A percentile compares a stretch with the other conserved stretches of the same genome.
Conservation (phyloP, 2,329 filamentous ascomycete species). For the Claviceps sp. region DNA sequence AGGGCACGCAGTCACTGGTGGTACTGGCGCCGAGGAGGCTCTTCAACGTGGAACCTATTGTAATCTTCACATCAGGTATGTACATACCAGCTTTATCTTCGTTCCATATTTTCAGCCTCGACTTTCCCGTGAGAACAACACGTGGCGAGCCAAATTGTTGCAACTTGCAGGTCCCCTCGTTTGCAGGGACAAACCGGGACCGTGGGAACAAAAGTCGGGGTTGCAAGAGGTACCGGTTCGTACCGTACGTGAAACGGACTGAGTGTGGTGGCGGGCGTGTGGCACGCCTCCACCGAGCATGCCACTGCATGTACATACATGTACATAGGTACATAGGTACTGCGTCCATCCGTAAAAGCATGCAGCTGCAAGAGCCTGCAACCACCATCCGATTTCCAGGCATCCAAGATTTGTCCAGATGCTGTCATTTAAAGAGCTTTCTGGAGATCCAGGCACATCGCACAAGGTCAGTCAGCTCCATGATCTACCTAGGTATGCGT, state of each 20-base stretch:
- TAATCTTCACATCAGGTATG: no score
- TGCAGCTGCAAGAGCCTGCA: background rate
- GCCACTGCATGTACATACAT: background rate
- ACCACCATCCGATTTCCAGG: no score
- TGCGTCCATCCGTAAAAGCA: background rate
- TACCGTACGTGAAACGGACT: background rate
- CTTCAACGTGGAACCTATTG: no score
- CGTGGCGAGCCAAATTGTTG: conserved; percentile 1
- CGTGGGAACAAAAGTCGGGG: background rate
- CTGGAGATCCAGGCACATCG: no score
- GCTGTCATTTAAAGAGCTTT: no score
- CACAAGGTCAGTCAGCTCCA: no score
- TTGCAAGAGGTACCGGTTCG: background rate
- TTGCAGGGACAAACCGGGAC: background rate
- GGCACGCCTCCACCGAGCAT: background rate
- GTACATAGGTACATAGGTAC: background rate
- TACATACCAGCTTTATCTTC: no score
- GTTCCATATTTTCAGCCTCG: background rate
- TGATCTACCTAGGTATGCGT: no score
- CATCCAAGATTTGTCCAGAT: no score
- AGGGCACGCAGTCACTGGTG: no score
- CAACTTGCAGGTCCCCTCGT: background rate
- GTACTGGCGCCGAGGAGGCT: no score
- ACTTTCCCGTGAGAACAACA: background rate
- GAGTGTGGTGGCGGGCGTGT: background rate